Conservation (phyloP, 2,329 filamentous ascomycete species). For the Penicillium sp. region DNA sequence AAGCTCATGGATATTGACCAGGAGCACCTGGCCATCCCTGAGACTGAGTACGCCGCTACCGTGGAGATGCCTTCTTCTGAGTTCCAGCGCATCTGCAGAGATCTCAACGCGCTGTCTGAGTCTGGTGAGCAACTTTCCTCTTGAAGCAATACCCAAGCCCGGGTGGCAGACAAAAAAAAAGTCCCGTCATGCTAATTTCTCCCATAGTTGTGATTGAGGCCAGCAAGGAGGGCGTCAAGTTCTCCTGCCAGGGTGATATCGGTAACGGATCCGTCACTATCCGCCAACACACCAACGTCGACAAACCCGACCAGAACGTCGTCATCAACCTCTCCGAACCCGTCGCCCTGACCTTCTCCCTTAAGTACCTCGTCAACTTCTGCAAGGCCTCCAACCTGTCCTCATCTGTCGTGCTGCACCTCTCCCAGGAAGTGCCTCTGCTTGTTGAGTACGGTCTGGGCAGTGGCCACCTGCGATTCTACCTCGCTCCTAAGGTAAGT, state of each 20-base stretch:
- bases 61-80: conserved; percentile 84
- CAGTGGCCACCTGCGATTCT: conserved; percentile 91
- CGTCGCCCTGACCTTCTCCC: conserved; percentile 91
- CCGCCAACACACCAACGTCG: conserved; percentile 80
- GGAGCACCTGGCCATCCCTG: conserved; percentile 96
- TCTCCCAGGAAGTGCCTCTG: conserved; percentile 94
- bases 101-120: conserved; percentile 88
- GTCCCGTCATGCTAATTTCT: conserved; percentile 14
- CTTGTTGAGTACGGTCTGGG: conserved; percentile 87
- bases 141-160: not conserved
- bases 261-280: conserved; percentile 92
- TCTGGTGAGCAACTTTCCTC: conserved; percentile 64
- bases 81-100: conserved; percentile 92
- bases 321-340: conserved; percentile 89
- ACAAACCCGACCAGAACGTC: conserved; percentile 82
- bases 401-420: conserved; percentile 78
- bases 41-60: conserved; percentile 95
- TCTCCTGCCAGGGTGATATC: conserved; percentile 89
- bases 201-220: conserved; percentile 84
- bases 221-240: conserved; percentile 95
- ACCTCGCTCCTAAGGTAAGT: conserved; percentile 92
- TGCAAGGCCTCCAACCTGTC: conserved; percentile 94
- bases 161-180: not conserved
- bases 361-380: conserved; percentile 99
- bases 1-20: conserved; percentile 99